Conservation (phyloP, 371 early-diverging fungal genomes). For the Lichtheimia hyalospora region DNA sequence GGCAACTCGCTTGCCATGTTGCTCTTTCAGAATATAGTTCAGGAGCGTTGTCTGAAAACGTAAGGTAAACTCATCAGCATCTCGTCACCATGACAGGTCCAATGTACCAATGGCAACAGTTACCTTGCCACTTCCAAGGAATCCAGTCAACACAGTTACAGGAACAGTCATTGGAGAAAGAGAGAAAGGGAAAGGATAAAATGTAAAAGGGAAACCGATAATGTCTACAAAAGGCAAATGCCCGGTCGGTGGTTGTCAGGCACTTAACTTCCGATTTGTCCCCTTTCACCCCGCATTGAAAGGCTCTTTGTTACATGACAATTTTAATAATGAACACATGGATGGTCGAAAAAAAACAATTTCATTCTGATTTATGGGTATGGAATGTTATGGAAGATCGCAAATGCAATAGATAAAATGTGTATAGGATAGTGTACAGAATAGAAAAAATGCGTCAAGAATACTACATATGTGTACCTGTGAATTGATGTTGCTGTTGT, state of each 20-base stretch:
- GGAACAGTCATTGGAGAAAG: slow-evolving; percentile 9
- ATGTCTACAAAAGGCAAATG: no score
- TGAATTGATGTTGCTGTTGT: not conserved
- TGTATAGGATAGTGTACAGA: not conserved
- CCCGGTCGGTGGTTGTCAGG: not conserved
- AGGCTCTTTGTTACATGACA: no score
- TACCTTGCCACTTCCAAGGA: slow-evolving; percentile 34
- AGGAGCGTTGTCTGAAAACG: slow-evolving; percentile 29
- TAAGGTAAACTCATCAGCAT: not conserved
- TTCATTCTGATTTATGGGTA: not conserved
- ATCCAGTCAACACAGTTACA: slow-evolving; percentile 31
- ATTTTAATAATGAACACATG: no score
- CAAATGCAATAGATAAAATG: not conserved
- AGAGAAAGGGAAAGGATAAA: not conserved
- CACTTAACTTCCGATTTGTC: not conserved
- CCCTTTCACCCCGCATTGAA: no score
- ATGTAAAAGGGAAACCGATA: no score
- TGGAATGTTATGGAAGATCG: slow-evolving; percentile 1
- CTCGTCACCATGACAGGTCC: no score
- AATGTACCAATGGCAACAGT: not conserved
- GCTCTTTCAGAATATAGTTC: slow-evolving; percentile 31
- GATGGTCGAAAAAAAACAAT: no score
- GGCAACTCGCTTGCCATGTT: slow-evolving; percentile 33
- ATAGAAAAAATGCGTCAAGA: not conserved
- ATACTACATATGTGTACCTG: no score